These are phyloP conservation scores for Cronartium quercuum DNA, from an alignment of 1,284 basidiomycete genomes.

Conservation along the genomic window DNA sequence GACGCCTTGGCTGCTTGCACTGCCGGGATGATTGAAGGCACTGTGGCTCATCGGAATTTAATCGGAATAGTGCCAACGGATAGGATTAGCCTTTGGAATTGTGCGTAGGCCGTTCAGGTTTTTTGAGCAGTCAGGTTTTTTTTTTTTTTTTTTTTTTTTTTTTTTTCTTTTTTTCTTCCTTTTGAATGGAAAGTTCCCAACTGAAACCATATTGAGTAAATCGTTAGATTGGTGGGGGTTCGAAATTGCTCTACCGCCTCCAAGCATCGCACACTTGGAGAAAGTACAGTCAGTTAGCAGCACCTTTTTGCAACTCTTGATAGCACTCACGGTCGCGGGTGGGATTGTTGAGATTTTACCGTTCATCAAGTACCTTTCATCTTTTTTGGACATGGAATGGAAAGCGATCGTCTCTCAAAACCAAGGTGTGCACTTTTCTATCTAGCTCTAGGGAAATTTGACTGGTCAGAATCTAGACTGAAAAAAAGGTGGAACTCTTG, in stretches of 20 bases:
- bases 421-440: background rate
- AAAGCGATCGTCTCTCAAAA: conserved; percentile 42
- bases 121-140: background rate
- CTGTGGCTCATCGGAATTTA: conserved; percentile 8
- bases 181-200: background rate
- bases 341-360: conserved; percentile 44
- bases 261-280: conserved; percentile 37
- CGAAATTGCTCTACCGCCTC: conserved; percentile 43
- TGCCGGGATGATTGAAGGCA: background rate
- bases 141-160: too few species aligned
- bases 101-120: background rate
- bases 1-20: conserved; percentile 16
- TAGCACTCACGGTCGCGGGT: conserved; percentile 41
- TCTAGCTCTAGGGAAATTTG: background rate
- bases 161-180: background rate
- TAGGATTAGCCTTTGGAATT: conserved; percentile 22
- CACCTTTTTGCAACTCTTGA: conserved; percentile 42
- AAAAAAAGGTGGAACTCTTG: background rate
- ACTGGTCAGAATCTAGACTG: background rate
- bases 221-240: conserved; percentile 44
- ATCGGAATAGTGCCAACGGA: conserved; percentile 26
- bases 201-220: background rate
- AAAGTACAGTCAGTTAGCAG: conserved; percentile 39
- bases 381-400: conserved; percentile 45
- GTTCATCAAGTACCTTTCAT: conserved; percentile 42